A percentile compares a stretch with the other conserved stretches of the same genome.
phyloP scores from a whole-genome alignment of 2,329 filamentous ascomycete species.

The Fusarium beomiforme region DNA sequence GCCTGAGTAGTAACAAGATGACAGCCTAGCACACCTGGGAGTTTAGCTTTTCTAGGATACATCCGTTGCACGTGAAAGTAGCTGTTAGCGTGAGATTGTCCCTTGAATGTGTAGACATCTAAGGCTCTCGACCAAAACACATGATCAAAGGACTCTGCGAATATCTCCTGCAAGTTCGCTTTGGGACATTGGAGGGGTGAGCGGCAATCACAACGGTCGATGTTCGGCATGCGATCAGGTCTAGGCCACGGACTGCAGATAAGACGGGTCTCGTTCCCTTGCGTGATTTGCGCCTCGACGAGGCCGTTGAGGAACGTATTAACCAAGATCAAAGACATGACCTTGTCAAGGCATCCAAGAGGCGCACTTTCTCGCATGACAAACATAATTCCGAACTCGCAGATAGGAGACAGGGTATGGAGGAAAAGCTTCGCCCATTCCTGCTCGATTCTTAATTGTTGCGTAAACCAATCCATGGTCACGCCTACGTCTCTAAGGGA shows the following conservation, averaged over 20 bases:
- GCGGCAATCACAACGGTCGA: neutral
- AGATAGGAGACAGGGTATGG: neutral
- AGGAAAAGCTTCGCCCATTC: neutral
- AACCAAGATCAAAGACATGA: neutral
- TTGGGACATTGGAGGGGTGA: neutral
- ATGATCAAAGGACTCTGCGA: neutral
- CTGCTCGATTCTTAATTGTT: neutral
- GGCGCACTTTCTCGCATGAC: neutral
- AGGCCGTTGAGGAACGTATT: slow-evolving; percentile 5
- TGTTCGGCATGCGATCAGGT: neutral
- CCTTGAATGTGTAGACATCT: neutral
- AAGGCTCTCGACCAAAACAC: neutral
- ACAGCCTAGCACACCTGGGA: neutral
- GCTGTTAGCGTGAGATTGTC: neutral
- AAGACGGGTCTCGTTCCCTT: neutral
- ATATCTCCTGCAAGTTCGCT: neutral
- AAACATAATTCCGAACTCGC: neutral
- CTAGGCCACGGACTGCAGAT: neutral
- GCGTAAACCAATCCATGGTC: neutral
- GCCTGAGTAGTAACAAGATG: neutral
- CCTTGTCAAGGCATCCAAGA: neutral
- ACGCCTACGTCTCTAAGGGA: neutral
- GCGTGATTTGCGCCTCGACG: neutral
- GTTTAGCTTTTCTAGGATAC: neutral
- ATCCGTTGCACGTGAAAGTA: neutral